Evolutionary conservation across 2,329 filamentous ascomycete species (phyloP), one percentile per base, ranked within the genome.

Genomic region (Penicillium sp.): DNA sequence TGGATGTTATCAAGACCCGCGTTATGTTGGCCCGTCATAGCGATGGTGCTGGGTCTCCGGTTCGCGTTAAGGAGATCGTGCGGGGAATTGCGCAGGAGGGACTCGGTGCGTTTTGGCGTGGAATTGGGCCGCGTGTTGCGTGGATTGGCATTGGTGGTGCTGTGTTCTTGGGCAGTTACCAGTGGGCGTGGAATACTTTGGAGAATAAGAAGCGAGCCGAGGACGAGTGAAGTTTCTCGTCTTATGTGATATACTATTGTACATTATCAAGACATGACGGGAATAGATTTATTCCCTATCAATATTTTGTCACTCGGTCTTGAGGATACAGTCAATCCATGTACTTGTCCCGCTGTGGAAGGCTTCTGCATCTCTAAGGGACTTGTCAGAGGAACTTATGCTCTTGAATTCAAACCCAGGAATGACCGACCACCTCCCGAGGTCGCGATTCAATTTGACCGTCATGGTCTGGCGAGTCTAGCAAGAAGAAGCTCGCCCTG

Each of bases 91-190:
- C 84, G 64, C 66, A 72, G 41, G 75, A 78, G 59, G 77, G 77
- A 0, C 53, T 66, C 13, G 64, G 68, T 33, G 75, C 69, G 24
- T 72, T 79, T 46, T 76, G 74, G 63, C 69, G 72, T 33, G 76
- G 76, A 1, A 72, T 86, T 58, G 90, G 87, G 13, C 93, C 93
- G 1, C 78, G 93, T 46, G 85, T 95, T 8, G 86, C 89, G 54
- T 97, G 93, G 91, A 98, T 98, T 66, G 93, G 89, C 59, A 86
- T 89, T 49, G 93, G 93, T 3, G 93, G 93, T 1, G 89, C 92
- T 9, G 89, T 98, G 29, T 98, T 98, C 74, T 70, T 97, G 64
- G 93, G 92, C 0, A 92, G 87, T 62, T 96, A 96, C 70, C 89
- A 95, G 70, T 93, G 85, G 82, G 87, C 84, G 20, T 86, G 85